Evolutionary conservation across 768 basidiomycete genomes (phyloP).

Genomic region (Amyloporia xantha): DNA sequence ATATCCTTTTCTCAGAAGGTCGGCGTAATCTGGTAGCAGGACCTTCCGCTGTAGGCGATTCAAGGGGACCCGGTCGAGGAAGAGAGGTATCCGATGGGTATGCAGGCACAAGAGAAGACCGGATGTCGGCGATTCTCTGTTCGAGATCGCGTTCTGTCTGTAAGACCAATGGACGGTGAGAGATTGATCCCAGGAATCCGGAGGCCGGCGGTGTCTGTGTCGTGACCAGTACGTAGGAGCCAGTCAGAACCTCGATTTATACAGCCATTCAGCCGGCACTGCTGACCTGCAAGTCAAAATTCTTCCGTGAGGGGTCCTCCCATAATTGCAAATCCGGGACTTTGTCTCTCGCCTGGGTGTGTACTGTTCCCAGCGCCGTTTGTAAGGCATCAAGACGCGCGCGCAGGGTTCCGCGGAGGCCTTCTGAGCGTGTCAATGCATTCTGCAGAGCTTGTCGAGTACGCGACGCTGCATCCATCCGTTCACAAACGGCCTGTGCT

Average conservation of each 20-base stretch:
- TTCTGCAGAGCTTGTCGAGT: conserved; percentile 7
- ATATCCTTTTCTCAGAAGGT: neutral
- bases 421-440: conserved; percentile 4
- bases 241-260: neutral
- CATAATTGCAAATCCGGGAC: conserved; percentile 3
- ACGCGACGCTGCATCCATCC: conserved; percentile 7
- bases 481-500: conserved; percentile 8
- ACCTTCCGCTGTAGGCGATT: neutral
- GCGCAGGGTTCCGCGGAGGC: conserved; percentile 3
- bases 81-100: conserved; percentile 1
- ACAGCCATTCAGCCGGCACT: neutral
- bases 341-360: neutral
- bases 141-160: conserved; percentile 7
- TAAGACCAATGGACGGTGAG: neutral
- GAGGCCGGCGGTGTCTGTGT: conserved; percentile 2
- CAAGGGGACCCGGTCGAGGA: neutral
- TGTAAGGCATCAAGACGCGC: conserved; percentile 1
- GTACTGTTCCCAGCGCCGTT: neutral
- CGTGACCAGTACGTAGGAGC: neutral
- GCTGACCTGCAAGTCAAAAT: conserved; percentile 7
- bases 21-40: neutral
- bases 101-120: conserved; percentile 7
- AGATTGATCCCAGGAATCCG: neutral
- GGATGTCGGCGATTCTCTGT: conserved; percentile 13
- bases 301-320: conserved; percentile 2